These are phyloP conservation scores for Leccinum variicolor DNA, from an alignment of 768 basidiomycete genomes.

Conservation along the genomic window DNA sequence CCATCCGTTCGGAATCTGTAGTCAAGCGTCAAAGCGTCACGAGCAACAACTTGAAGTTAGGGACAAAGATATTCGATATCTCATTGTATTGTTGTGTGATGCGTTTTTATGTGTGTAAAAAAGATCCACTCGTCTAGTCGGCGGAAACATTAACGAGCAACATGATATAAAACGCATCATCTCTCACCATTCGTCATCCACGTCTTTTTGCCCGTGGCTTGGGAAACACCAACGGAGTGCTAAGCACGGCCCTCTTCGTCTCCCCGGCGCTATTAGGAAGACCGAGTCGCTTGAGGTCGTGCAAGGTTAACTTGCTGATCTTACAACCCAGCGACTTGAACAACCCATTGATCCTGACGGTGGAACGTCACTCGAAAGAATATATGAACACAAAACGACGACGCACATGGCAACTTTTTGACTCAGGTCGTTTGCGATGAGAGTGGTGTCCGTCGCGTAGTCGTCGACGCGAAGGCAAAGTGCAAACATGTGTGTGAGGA, in stretches of 20 bases:
- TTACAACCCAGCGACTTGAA: constrained; percentile 84
- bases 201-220: constrained; percentile 46
- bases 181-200: constrained; percentile 6
- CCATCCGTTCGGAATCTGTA: background rate
- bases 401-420: constrained; percentile 64
- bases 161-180: background rate
- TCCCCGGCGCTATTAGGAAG: constrained; percentile 60
- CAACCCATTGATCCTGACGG: constrained; percentile 54
- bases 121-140: background rate
- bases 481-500: constrained; percentile 78
- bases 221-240: constrained; percentile 78
- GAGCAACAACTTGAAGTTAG: background rate
- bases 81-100: background rate
- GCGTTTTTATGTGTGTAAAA: background rate
- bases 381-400: background rate
- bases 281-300: constrained; percentile 68
- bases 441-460: constrained; percentile 64
- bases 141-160: background rate
- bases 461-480: constrained; percentile 78
- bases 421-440: constrained; percentile 72
- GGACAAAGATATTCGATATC: background rate
- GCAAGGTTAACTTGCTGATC: constrained; percentile 50
- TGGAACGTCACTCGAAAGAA: background rate
- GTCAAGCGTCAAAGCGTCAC: background rate
- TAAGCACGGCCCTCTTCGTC: constrained; percentile 70